Percentiles rank a stretch among this genome's conserved stretches.
These are phyloP conservation scores for Chlorella sp. DNA, from an alignment of 139 green algal species.

Conservation along the genomic window DNA sequence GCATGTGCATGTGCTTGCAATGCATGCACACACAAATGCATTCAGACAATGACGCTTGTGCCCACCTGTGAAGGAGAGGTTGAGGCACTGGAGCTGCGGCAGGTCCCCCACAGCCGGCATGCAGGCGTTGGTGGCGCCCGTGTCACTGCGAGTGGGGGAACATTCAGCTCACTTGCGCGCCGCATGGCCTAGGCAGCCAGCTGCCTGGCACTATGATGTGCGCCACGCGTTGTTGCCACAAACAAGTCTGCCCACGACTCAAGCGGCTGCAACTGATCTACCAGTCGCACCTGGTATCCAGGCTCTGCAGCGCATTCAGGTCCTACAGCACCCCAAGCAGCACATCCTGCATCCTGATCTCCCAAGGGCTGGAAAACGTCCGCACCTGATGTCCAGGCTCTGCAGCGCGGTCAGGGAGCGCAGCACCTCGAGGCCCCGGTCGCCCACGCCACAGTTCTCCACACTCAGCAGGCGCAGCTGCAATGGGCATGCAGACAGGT, in stretches of 20 bases:
- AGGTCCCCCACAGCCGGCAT: constrained; percentile 44
- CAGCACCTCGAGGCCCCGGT: constrained; percentile 30
- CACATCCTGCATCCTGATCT: no score
- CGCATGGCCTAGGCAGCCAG: no score
- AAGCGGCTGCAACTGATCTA: no score
- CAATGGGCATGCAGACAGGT: not conserved
- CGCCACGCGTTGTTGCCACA: no score
- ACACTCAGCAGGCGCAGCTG: constrained; percentile 33
- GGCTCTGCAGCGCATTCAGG: constrained; percentile 31
- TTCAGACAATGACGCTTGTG: no score
- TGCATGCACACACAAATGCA: no score
- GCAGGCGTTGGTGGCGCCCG: constrained; percentile 29
- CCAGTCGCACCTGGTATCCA: constrained; percentile 50
- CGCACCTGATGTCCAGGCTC: constrained; percentile 46
- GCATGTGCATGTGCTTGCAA: no score
- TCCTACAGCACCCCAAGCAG: constrained; percentile 3
- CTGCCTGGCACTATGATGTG: no score
- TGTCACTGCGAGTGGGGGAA: constrained; percentile 52
- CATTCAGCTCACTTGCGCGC: no score
- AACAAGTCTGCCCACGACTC: no score
- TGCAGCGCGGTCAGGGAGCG: constrained; percentile 25
- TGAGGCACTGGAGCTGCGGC: constrained; percentile 41
- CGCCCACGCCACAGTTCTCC: constrained; percentile 37
- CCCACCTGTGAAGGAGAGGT: constrained; percentile 55
- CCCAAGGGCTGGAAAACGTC: no score